These are phyloP conservation scores for Diaporthe eres DNA, from an alignment of 2,329 filamentous ascomycete species.

Conservation along the genomic window DNA sequence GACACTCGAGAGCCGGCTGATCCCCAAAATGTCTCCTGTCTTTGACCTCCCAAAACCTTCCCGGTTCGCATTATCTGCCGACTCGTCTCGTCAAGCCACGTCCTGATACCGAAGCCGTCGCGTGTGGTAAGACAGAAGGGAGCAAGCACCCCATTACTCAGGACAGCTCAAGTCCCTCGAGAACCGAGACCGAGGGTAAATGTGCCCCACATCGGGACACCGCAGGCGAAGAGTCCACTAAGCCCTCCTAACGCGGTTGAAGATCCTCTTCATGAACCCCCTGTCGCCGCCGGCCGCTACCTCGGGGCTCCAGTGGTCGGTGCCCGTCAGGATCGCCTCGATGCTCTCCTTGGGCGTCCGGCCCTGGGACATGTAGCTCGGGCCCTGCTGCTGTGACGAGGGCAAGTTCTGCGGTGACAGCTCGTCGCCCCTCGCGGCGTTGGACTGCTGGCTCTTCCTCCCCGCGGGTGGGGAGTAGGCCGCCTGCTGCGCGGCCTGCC, in stretches of 20 bases:
- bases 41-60: background rate
- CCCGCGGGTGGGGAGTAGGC: slow-evolving; percentile 51
- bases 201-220: slow-evolving; percentile 25
- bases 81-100: too few species aligned
- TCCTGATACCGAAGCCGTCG: background rate
- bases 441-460: slow-evolving; percentile 66
- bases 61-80: background rate
- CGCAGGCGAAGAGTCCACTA: slow-evolving; percentile 43
- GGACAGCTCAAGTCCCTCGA: background rate
- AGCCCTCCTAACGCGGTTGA: slow-evolving; percentile 71
- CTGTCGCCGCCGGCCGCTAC: slow-evolving; percentile 59
- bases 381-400: slow-evolving; percentile 51
- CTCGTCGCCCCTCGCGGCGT: slow-evolving; percentile 25
- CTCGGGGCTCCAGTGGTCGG: slow-evolving; percentile 64
- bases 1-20: background rate
- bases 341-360: slow-evolving; percentile 65
- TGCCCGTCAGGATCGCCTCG: slow-evolving; percentile 66
- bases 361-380: slow-evolving; percentile 51
- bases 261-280: slow-evolving; percentile 73
- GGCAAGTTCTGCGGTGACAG: background rate
- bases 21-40: background rate
- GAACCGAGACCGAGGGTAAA: background rate
- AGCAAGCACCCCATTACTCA: background rate
- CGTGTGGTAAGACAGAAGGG: background rate
- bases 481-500: slow-evolving; percentile 62